Percentiles rank a stretch among this genome's conserved stretches.
Evolutionary conservation across 371 early-diverging fungal genomes (phyloP).

Genomic region (Chytridium lagenaria): DNA sequence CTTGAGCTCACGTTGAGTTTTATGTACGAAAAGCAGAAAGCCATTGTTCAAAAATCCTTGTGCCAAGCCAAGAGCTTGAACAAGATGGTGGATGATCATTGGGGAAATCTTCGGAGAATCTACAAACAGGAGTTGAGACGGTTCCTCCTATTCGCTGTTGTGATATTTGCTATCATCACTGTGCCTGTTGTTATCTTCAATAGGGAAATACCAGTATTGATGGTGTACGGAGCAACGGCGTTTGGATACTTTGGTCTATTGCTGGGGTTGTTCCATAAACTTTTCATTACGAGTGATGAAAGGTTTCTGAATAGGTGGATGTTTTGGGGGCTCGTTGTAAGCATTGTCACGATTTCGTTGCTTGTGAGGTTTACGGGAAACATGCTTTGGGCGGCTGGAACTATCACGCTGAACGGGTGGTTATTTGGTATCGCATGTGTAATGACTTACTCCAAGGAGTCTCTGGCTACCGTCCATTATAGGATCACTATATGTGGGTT

Average conservation of each 20-base stretch:
- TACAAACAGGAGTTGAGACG: slow-evolving; percentile 28
- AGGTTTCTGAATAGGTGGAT: slow-evolving; percentile 34
- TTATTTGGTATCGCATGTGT: slow-evolving; percentile 36
- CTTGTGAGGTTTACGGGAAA: slow-evolving; percentile 18
- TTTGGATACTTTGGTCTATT: slow-evolving; percentile 43
- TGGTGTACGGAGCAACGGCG: slow-evolving; percentile 24
- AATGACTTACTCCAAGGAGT: slow-evolving; percentile 22
- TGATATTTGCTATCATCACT: slow-evolving; percentile 20
- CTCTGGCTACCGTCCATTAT: slow-evolving; percentile 29
- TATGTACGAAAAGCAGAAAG: slow-evolving; percentile 28
- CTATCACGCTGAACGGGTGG: slow-evolving; percentile 34
- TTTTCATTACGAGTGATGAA: slow-evolving; percentile 39
- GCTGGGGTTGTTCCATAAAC: slow-evolving; percentile 44
- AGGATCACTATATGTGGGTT: slow-evolving; percentile 32
- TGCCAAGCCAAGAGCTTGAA: slow-evolving; percentile 17
- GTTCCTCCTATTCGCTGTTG: slow-evolving; percentile 18
- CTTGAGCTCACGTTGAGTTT: slow-evolving; percentile 38
- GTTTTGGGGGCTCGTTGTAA: slow-evolving; percentile 15
- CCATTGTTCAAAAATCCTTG: slow-evolving; percentile 20
- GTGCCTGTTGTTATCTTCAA: slow-evolving; percentile 5
- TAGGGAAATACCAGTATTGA: neutral
- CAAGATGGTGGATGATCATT: slow-evolving; percentile 29
- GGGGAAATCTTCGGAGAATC: slow-evolving; percentile 21
- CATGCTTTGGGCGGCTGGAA: slow-evolving; percentile 18
- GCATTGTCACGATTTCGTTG: slow-evolving; percentile 7